Evolutionary conservation across 106 monocot genomes (phyloP), one percentile per base, ranked within the genome.

Genomic region (Platanthera zijinensis): DNA sequence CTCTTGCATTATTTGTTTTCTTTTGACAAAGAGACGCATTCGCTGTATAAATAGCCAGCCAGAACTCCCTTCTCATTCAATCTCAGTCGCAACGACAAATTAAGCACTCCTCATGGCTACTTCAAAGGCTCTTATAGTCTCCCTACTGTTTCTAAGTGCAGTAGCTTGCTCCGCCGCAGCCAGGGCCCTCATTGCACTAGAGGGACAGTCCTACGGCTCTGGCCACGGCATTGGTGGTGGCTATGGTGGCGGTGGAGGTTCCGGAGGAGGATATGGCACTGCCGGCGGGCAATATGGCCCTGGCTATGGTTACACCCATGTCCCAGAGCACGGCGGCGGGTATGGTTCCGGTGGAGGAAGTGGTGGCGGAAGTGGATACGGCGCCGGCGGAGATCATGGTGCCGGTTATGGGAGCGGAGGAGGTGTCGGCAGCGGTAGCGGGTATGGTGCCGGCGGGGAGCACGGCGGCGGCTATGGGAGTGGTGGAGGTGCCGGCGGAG

Each of bases 111-210:
- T 21, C 70, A 70, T 62, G 76, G 57, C 76, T 8, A 10, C 68
- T 45, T 19, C 19, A 51, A 57, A n/a, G 28, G 10, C 61, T 30
- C 22, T 28, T 61, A 73, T 59, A 47, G 72, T 74, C 18, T 32
- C 71, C 12, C 18, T 79, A 19, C 74, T 84, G 12, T n/a, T 80
- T 28, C 25, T 84, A 8, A 69, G 84, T 13, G 64, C 48, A 17
- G 64, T 70, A 1, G 25, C 80, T 64, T 84, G 84, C 62, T 80
- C 75, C 6, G 13, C 70, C 17, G 84, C 84, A 11, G 50, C 84
- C 52, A 80, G 84, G 54, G 50, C 57, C 28, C 80, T 80, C 25
- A 48, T 69, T 61, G 39, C 67, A 49, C 57, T 79, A 3, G 84
- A 48, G 9, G 76, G 53, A 51, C 57, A 5, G 10, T 39, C 49